These are phyloP conservation scores for Paracamarosporium sp. DNA, from an alignment of 2,329 filamentous ascomycete genomes.

Conservation along the genomic window DNA sequence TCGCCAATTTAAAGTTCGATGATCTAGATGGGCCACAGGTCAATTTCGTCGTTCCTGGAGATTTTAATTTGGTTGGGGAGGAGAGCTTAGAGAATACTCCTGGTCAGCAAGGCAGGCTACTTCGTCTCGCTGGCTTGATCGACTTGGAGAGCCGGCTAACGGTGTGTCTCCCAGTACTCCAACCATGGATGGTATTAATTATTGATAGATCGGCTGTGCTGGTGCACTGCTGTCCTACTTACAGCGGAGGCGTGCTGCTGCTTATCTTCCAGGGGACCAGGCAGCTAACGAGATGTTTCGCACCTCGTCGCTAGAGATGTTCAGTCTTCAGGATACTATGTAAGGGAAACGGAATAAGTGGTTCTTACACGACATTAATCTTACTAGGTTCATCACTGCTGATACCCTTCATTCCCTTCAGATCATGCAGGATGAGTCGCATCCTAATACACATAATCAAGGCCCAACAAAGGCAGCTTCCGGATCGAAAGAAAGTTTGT, in stretches of 20 bases:
- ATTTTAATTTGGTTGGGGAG: constrained; percentile 44
- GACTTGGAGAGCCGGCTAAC: constrained; percentile 77
- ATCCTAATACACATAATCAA: constrained; percentile 81
- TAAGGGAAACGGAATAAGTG: constrained; percentile 41
- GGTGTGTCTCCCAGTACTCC: constrained; percentile 53
- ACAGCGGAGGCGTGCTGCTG: constrained; percentile 69
- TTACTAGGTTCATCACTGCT: constrained; percentile 76
- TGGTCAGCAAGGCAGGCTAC: constrained; percentile 67
- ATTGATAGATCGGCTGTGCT: constrained; percentile 74
- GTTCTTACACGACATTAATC: constrained; percentile 43
- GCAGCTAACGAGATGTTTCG: constrained; percentile 63
- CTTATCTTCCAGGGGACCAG: constrained; percentile 67
- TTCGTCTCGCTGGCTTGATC: constrained; percentile 73
- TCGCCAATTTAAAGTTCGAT: constrained; percentile 65
- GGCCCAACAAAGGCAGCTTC: constrained; percentile 67
- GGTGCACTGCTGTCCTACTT: constrained; percentile 86
- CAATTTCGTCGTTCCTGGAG: constrained; percentile 68
- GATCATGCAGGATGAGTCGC: constrained; percentile 80
- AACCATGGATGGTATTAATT: constrained; percentile 9
- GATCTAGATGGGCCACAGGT: constrained; percentile 56
- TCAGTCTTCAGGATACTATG: constrained; percentile 71
- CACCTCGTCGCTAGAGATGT: constrained; percentile 74
- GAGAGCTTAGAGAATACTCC: constrained; percentile 56
- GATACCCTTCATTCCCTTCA: constrained; percentile 85
- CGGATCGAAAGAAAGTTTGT: constrained; percentile 80